Evolutionary conservation across 345 rosid genomes (phyloP).

Genomic region (Citrus inodora): DNA sequence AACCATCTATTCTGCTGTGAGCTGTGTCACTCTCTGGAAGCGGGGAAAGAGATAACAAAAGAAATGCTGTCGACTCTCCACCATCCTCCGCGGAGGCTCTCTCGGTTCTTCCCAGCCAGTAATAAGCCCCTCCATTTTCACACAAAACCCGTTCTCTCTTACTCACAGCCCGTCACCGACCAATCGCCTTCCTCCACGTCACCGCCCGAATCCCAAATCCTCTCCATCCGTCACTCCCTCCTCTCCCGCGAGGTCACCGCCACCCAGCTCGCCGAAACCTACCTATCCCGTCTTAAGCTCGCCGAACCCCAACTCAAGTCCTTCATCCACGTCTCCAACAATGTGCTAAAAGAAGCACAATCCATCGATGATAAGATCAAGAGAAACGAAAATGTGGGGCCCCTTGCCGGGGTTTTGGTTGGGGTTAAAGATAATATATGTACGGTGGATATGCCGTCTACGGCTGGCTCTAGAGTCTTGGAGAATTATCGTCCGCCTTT

Average conservation of each 20-base stretch:
- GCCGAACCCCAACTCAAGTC: conserved; percentile 74
- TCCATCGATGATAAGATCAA: conserved; percentile 45
- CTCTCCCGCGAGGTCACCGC: conserved; percentile 64
- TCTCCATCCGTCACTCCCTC: conserved; percentile 66
- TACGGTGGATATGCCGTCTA: conserved; percentile 84
- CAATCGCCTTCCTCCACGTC: conserved; percentile 22
- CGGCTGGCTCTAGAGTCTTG: conserved; percentile 75
- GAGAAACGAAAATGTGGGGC: conserved; percentile 61
- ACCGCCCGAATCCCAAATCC: conserved; percentile 60
- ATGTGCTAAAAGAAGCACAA: conserved; percentile 50
- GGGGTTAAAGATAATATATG: conserved; percentile 88
- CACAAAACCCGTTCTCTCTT: neutral
- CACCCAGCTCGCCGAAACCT: conserved; percentile 63
- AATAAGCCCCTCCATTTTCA: neutral
- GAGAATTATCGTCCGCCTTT: conserved; percentile 71
- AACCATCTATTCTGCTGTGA: neutral
- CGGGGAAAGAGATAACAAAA: neutral
- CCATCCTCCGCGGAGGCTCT: conserved; percentile 42
- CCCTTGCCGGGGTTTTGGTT: conserved; percentile 73
- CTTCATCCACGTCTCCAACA: conserved; percentile 69
- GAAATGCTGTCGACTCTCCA: conserved; percentile 44
- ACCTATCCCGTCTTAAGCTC: conserved; percentile 58
- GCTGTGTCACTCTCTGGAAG: too few species aligned
- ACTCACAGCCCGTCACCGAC: conserved; percentile 23
- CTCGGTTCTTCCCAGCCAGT: conserved; percentile 33